Base-by-base conservation (phyloP, 805 yeast genomes). In the Wickerhamomyces bisporus region DNA sequence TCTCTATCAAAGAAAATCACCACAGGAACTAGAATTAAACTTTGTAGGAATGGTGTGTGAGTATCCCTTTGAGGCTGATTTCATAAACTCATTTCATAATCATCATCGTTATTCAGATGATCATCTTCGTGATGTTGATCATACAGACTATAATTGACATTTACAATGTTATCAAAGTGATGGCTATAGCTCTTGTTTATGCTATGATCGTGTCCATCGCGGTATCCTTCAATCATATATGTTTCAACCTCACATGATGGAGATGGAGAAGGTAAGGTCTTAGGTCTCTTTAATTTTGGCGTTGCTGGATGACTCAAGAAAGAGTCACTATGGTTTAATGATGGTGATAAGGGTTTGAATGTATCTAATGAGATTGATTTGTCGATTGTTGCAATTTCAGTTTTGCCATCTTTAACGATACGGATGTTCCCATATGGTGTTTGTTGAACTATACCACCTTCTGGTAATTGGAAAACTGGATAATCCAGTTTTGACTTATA, bases 161-260 rank as follows among this genome's bases (percentile, higher is more conserved):
- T 48, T 15, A 50, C 6, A 13, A 54, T 53, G 20, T 47, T 50
- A 19, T 54, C 59, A n/a, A 44, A 41, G 17, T 52, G 53, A 3
- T 39, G 35, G 17, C 43, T 33, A 25, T 50, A 52, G 27, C 55
- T 52, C 30, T 42, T 46, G 30, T 54, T 54, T 4, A 32, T 19
- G 15, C 3, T 23, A n/a, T n/a, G n/a, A n/a, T n/a, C n/a, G n/a
- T n/a, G 11, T 21, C 32, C 26, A 8, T 41, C 43, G 10, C 47
- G 42, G 30, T 54, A 55, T 0, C 58, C 60, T 26, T 53, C 60
- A 26, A 53, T 20, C 55, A 55, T 52, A 32, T 55, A 55, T 6
- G 38, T 35, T 28, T 55, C 60, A 5, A 39, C 47, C 24, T 55
- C 60, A 2, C 27, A 39, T 2, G 53, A 43, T 10, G 58, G 57